Base-by-base conservation (phyloP, 2,329 filamentous ascomycete genomes). In the Fusarium devonianum region DNA sequence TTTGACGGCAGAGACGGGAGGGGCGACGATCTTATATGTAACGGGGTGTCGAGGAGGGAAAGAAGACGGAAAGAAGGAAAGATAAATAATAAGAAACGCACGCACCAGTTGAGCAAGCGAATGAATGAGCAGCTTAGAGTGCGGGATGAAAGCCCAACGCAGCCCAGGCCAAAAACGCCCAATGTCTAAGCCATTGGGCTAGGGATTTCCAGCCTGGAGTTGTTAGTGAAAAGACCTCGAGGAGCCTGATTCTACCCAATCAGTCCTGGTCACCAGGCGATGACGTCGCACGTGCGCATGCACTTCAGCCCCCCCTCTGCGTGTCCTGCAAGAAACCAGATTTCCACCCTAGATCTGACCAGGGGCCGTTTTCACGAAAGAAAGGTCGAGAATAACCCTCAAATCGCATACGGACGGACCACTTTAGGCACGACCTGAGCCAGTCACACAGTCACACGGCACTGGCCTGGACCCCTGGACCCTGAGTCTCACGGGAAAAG, bases 211-310 rank as follows among this genome's bases (percentile, higher is more conserved):
- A n/a, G n/a, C n/a, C n/a, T n/a, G n/a, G n/a, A n/a, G n/a, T n/a
- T n/a, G n/a, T n/a, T n/a, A 44, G 26, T 56, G n/a, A 51, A 32
- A 42, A 32, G 26, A 43, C n/a, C n/a, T n/a, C n/a, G n/a, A n/a
- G n/a, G n/a, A n/a, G n/a, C n/a, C n/a, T n/a, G n/a, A n/a, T n/a
- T n/a, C n/a, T n/a, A n/a, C n/a, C n/a, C n/a, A n/a, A n/a, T n/a
- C n/a, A n/a, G n/a, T n/a, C n/a, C n/a, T n/a, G 53, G 50, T 59
- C 58, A 49, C 34, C 37, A 17, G 48, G 30, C 46, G 55, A 63
- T 63, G 60, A 63, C 60, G 60, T 63, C 58, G 55, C 54, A 56
- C 54, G 62, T 61, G 60, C 55, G 46, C 46, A 58, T 63, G 60
- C 60, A 58, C 57, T 55, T 62, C 60, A 63, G 56, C 56, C 56